Base-by-base conservation (phyloP, 257 asterid species). In the Agastache rugosa region DNA sequence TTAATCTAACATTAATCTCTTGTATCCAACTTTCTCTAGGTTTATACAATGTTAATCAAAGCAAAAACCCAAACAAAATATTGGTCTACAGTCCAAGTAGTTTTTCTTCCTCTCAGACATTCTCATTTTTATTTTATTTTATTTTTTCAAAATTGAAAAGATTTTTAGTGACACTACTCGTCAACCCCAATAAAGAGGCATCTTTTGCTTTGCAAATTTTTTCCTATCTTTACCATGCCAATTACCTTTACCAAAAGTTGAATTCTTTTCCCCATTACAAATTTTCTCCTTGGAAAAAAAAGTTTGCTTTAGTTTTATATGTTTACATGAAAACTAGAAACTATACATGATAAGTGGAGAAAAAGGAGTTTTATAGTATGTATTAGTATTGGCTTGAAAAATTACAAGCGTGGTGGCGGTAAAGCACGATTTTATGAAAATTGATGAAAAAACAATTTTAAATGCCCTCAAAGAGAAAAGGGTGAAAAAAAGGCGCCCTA, bases 201-300 rank as follows among this genome's bases (percentile, higher is more conserved):
- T 54, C 61, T 54, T 54, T 54, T 54, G 31, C 61, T 54, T 54
- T 54, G 31, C 61, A 6, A 51, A 6, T 7, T n/a, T n/a, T 41
- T 39, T 39, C 45, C 45, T 9, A 9, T 41, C 15, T 44, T 44
- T 44, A 44, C 15, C 51, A 12, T 11, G 50, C 50, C n/a, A 51
- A 51, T 54, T 19, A 54, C 14, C 61, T 54, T 54, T 54, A 20
- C 14, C 61, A 54, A 54, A 54, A 54, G 61, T 54, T 54, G 61
- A 54, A 54, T 54, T 54, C 6, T 17, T 53, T 53, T 7, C 15
- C 6, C 4, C 29, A 53, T 53, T 7, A 19, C 29, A 19, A 19
- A 19, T 7, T 53, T 54, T 54, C 29, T 54, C 61, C 7, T 54
- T 20, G 14, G 27, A 8, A 19, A 54, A 54, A 54, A 54, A 20